Evolutionary conservation across 129 eudicot genomes (phyloP), one percentile per base, ranked within the genome.

Genomic region (Gnaphalium uliginosum): DNA sequence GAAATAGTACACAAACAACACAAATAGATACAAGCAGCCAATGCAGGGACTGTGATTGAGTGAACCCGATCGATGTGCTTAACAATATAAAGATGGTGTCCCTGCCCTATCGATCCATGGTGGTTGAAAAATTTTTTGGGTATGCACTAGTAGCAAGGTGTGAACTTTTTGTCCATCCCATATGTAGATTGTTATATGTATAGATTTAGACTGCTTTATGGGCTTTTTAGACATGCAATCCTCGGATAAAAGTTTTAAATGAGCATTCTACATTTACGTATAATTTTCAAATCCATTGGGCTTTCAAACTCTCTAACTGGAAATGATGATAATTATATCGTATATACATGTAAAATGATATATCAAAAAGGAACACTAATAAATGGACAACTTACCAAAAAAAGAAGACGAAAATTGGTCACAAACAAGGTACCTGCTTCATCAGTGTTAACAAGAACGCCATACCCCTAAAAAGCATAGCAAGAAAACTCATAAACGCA

Each of bases 391-490:
- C 91, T 94, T 78, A 94, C 99, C 93, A 94, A 78, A 83, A 94
- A 91, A 75, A 91, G 99, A 75, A 94, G 94, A 30, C 99, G 97
- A 59, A 87, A 94, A 73, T 89, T 94, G 66, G 99, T 91, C 66
- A 94, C 97, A 51, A 86, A 89, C 87, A 91, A 80, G 75, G 94
- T 91, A 67, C 99, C 99, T 15, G 99, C 97, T 81, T 94, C 96
- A 61, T 94, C 96, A 60, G 92, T 89, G 66, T 94, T 94, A 67
- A 89, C 99, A 89, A 94, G 97, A 81, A 91, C 97, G 25, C 96
- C 99, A 82, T 84, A 79, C 70, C 94, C 97, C 99, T 94, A 81
- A 22, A 74, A 76, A 19, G 68, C 71, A 80, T 57, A 66, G 23
- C 50, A 23, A 35, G 61, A 54, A 66, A 79, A 25, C n/a, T 74